A percentile compares a stretch with the other conserved stretches of the same genome.
phyloP scores from a whole-genome alignment of 768 basidiomycete genomes.

The Suillus ampliporus region DNA sequence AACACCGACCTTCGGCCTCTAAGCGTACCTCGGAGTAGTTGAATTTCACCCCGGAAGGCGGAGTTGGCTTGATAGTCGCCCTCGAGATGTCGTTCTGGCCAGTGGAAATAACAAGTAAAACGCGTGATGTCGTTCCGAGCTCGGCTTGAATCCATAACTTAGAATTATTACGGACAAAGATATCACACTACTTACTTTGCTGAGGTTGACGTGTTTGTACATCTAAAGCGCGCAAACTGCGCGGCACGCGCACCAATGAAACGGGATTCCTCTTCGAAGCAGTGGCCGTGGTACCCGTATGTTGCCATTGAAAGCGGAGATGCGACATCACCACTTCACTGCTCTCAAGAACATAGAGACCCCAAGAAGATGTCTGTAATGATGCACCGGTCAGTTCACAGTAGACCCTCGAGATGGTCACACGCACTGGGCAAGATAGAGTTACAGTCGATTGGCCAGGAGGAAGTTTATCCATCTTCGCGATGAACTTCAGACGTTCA shows the following conservation, averaged over 20 bases:
- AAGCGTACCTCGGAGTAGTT: slow-evolving; percentile 47
- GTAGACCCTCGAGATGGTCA: slow-evolving; percentile 1
- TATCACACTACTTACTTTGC: slow-evolving; percentile 35
- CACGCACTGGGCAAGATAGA: slow-evolving; percentile 75
- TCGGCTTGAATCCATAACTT: slow-evolving; percentile 52
- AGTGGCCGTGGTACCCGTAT: slow-evolving; percentile 39
- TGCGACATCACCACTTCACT: slow-evolving; percentile 70
- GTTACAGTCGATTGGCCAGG: slow-evolving; percentile 64
- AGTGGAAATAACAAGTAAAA: slow-evolving; percentile 63
- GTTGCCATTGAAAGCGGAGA: slow-evolving; percentile 69
- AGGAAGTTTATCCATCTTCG: slow-evolving; percentile 46
- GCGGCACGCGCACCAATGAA: slow-evolving; percentile 63
- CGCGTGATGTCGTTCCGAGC: slow-evolving; percentile 60
- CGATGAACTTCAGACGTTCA: slow-evolving; percentile 63
- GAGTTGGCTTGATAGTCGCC: slow-evolving; percentile 57
- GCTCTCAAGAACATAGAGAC: slow-evolving; percentile 69
- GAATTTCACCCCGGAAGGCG: slow-evolving; percentile 59
- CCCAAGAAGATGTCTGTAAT: slow-evolving; percentile 68
- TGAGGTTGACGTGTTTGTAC: slow-evolving; percentile 65
- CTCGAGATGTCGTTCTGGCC: slow-evolving; percentile 70
- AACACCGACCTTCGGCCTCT: slow-evolving; percentile 39
- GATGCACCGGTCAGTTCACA: slow-evolving; percentile 4
- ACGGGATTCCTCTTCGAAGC: slow-evolving; percentile 38
- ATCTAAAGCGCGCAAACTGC: slow-evolving; percentile 66
- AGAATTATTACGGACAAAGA: slow-evolving; percentile 9